Evolutionary conservation across 768 basidiomycete species (phyloP).

Genomic region (Suillus discolor): DNA sequence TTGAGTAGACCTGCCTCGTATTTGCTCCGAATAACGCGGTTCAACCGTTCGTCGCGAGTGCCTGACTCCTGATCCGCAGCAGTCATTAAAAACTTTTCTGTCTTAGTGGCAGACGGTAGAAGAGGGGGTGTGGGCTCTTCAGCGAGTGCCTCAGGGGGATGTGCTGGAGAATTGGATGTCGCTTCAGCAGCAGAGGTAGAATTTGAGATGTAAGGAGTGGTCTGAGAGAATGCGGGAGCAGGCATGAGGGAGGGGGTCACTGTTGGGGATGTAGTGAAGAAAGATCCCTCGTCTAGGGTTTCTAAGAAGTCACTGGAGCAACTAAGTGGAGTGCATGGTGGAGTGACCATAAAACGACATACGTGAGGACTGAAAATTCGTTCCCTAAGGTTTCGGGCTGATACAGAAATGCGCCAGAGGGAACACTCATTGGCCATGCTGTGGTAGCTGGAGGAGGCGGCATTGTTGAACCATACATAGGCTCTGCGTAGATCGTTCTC

Average conservation of each 20-base stretch:
- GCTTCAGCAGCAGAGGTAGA: conserved; percentile 21
- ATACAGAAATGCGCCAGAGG: conserved; percentile 60
- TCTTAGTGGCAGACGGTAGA: conserved; percentile 74
- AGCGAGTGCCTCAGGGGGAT: conserved; percentile 27
- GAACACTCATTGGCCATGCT: conserved; percentile 57
- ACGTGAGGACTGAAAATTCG: conserved; percentile 83
- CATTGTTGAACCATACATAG: conserved; percentile 23
- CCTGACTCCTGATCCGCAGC: conserved; percentile 95
- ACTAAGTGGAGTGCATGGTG: neutral
- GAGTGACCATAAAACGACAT: conserved; percentile 27
- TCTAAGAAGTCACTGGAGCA: conserved; percentile 78
- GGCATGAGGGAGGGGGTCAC: conserved; percentile 53
- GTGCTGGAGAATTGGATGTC: conserved; percentile 25
- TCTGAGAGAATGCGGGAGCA: conserved; percentile 31
- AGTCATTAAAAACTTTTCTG: conserved; percentile 88
- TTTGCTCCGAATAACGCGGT: conserved; percentile 91
- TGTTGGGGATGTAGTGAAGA: conserved; percentile 66
- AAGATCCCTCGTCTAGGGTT: conserved; percentile 82
- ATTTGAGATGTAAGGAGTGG: conserved; percentile 21
- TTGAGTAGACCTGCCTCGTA: conserved; percentile 95
- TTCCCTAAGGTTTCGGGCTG: conserved; percentile 76
- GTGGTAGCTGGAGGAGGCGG: conserved; percentile 36
- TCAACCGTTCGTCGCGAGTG: conserved; percentile 85
- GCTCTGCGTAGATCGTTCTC: conserved; percentile 16
- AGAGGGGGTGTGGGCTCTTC: conserved; percentile 51